Evolutionary conservation across 2,329 filamentous ascomycete genomes (phyloP), one percentile per base, ranked within the genome.

Genomic region (Albophoma yamanashiensis): DNA sequence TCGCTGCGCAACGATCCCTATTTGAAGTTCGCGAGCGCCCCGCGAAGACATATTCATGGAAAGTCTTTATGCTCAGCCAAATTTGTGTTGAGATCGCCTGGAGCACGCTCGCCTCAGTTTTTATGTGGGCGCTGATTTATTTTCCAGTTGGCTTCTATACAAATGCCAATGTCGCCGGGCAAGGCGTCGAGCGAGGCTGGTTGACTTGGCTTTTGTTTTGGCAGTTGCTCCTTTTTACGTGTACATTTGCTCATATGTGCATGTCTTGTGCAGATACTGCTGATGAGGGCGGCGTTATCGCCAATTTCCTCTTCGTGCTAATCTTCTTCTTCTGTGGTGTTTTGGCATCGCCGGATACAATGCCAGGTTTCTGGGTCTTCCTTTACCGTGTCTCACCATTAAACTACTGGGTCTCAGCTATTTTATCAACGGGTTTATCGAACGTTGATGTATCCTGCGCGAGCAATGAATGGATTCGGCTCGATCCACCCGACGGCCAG

Each of bases 321-420:
- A 81, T 77, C 36, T 74, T 90, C 25, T 78, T 87, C 63, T 90
- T 89, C 79, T 87, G 84, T 64, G 76, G 73, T 62, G 84, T 91
- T 34, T 76, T 91, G 61, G 84, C 84, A 1, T 71, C 77, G 2
- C 85, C 86, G n/a, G n/a, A 70, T 0, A 71, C 75, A 1, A 79
- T 91, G 52, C 87, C 88, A 0, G 76, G 81, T 2, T 89, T 90
- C 77, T 91, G 88, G 88, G 84, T 85, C 65, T 88, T 86, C 75
- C 86, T 89, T 82, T 89, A 89, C 71, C 81, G 86, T 43, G 74
- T 88, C 50, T 88, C 83, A 0, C 88, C 88, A 0, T 85, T 59
- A 6, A 14, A 39, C 0, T 59, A 59, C 43, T 58, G 43, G 43
- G 22, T 45, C 11, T 45, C 43, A 4, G 43, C 43, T 25, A 17